Conservation (phyloP, 257 asterid genomes). For the Jasminum sambac region DNA sequence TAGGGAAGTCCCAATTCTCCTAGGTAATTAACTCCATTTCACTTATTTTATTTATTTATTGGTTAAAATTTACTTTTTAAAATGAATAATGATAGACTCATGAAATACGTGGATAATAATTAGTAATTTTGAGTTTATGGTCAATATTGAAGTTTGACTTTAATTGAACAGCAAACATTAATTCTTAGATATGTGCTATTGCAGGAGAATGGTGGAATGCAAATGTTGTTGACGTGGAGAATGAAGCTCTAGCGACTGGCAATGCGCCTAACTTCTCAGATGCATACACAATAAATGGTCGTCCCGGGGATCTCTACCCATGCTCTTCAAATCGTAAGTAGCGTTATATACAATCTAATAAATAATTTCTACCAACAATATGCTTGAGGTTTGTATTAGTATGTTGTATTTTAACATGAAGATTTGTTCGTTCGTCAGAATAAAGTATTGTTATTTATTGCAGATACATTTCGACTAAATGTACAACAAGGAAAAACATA, state of each 20-base stretch:
- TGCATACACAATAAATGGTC: constrained; percentile 72
- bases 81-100: no score
- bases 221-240: constrained; percentile 53
- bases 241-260: constrained; percentile 46
- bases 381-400: not conserved
- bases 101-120: no score
- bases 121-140: no score
- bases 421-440: not conserved
- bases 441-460: not conserved
- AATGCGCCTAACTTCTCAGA: constrained; percentile 50
- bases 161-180: no score
- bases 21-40: constrained; percentile 39
- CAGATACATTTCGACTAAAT: constrained; percentile 44
- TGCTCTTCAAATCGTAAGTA: constrained; percentile 60
- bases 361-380: not conserved
- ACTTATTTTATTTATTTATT: not conserved
- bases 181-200: not conserved
- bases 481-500: constrained; percentile 60
- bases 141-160: no score
- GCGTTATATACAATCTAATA: not conserved
- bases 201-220: constrained; percentile 86
- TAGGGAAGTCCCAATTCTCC: constrained; percentile 57
- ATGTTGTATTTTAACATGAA: not conserved
- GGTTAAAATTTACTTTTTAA: no score
- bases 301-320: constrained; percentile 59